phyloP scores from a whole-genome alignment of 257 asterid species.

The Leonotis leonurus region DNA sequence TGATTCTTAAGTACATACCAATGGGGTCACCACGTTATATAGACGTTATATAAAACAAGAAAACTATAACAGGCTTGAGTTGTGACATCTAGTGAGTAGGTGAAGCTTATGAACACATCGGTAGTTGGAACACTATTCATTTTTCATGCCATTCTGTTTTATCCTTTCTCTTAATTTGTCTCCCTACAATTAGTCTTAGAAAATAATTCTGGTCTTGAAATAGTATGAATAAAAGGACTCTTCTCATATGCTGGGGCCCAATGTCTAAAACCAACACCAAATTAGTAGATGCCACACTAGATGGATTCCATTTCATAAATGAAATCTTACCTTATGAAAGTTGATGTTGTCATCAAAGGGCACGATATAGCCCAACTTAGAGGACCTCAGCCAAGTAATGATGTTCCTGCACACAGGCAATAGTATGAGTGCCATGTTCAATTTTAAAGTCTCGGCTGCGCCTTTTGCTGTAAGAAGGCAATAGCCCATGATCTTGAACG shows the following conservation, averaged over 20 bases:
- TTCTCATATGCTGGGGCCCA: not conserved
- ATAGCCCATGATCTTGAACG: conserved; percentile 76
- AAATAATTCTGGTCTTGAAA: not conserved
- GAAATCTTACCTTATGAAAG: conserved; percentile 68
- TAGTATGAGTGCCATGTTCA: conserved; percentile 85
- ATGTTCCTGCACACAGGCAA: conserved; percentile 95
- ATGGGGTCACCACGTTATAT: conserved; percentile 29
- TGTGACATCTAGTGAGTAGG: conserved; percentile 3
- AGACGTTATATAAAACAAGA: conserved; percentile 17
- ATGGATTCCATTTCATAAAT: not conserved
- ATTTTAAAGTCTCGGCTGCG: conserved; percentile 86
- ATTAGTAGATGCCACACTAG: not conserved
- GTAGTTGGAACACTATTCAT: conserved; percentile 1
- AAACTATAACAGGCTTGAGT: conserved; percentile 11
- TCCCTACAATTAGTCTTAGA: not conserved
- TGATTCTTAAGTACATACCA: conserved; percentile 16
- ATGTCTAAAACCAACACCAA: not conserved
- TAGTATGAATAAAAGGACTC: not conserved
- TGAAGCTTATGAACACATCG: not conserved
- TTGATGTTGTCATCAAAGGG: conserved; percentile 96
- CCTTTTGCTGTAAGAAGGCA: conserved; percentile 94
- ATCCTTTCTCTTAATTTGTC: not conserved
- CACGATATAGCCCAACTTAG: conserved; percentile 50
- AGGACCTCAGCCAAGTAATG: conserved; percentile 89
- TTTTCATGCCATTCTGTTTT: not conserved